Base-by-base conservation (phyloP, 257 asterid species). In the Mitragyna speciosa region DNA sequence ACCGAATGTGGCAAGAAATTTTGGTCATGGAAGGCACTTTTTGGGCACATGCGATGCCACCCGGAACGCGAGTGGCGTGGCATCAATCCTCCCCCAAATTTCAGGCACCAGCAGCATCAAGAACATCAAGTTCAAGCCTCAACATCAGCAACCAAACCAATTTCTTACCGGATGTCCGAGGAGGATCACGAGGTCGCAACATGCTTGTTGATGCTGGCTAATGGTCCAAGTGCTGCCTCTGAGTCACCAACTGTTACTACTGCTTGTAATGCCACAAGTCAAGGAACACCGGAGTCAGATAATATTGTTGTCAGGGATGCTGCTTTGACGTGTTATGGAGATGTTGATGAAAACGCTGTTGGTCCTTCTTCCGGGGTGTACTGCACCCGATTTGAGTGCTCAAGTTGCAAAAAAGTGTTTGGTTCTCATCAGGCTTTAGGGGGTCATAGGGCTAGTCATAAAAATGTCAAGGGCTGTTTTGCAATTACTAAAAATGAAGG, bases 41-140 rank as follows among this genome's bases (percentile, higher is more conserved):
- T 89, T 75, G 99, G 99, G 66, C 99, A 95, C 84, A 95, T 95
- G 99, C 94, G 99, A 54, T 95, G 99, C 87, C 99, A 95, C 83
- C 99, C 99, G 0, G 97, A 93, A 75, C 94, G 99, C 17, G 87
- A 89, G 52, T 95, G 98, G 98, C 90, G 99, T 0, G 99, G 99
- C 0, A 93, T 95, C 15, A 94, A 84, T 78, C 97, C 97, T 0
- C 97, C 97, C 2, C 89, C 90, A 39, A 76, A 77, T 80, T 12
- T 82, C 68, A 81, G 75, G 45, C 79, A 66, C 41, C 54, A 28
- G 64, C 80, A 68, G 31, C 58, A 28, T 9, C 81, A 59, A 12
- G 43, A 11, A 4, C 41, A 36, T 36, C 41, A 36, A 36, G 3
- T 36, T 6, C 26, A 49, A 43, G 75, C 79, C n/a, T 0, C 33